Base-by-base conservation (phyloP, 2,329 filamentous ascomycete genomes). In the Alternaria metachromatica region DNA sequence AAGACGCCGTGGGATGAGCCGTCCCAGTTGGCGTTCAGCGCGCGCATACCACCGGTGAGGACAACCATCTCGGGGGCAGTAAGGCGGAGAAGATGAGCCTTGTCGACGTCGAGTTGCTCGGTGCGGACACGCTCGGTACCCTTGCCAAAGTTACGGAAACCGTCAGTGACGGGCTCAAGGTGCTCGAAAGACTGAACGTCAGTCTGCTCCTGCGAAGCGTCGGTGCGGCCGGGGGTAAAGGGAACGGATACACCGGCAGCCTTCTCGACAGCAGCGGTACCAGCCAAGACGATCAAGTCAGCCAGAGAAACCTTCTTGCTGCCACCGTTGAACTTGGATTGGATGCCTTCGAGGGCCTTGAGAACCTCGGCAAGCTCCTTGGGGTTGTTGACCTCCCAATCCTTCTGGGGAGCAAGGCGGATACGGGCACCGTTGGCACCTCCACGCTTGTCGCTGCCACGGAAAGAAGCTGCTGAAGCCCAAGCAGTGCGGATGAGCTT, bases 371-470 rank as follows among this genome's bases (percentile, higher is more conserved):
- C 80, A 44, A 94, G 83, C 80, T 91, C 87, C 2, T 84, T 72
- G 26, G 90, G 90, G 84, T 92, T 91, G 87, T 94, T 94, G 76
- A 89, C 86, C 74, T 87, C 81, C 91, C 92, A 94, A 79, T 87
- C 83, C 72, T 88, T 88, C 82, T 92, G 89, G 23, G 92, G 92
- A 65, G 86, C 83, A 11, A 94, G 89, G 33, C 90, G 89, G 73
- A 94, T 92, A 72, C 92, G 91, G 13, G 88, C 91, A 72, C 92
- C 92, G 74, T 94, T 94, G 81, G 92, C 92, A 76, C 92, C 92
- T 70, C 92, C 92, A 69, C 92, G 92, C 88, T 94, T 94, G 84
- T 94, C 92, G 70, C 88, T 87, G 71, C 88, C 87, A 65, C 78
- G 78, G 76, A 77, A 79, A 12, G 76, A 74, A 26, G 78, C 77